Conservation (phyloP, 164 flowering plant genomes). For the Vitis rotundifolia region DNA sequence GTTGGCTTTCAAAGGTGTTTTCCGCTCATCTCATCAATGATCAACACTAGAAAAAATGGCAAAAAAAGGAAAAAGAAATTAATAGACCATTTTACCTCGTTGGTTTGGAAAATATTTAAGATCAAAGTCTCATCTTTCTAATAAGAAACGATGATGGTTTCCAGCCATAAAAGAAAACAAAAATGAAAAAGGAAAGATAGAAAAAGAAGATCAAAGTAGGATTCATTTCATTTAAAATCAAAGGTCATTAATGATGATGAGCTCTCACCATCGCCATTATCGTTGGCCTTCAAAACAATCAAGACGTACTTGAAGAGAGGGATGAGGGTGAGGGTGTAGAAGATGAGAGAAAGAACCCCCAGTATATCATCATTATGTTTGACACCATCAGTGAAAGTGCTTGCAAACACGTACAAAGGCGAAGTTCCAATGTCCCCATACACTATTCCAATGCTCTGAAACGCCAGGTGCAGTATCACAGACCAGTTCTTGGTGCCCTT, state of each 20-base stretch:
- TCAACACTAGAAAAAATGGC: no score
- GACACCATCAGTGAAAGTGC: conserved; percentile 26
- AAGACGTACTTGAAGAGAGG: conserved; percentile 36
- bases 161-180: no score
- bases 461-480: conserved; percentile 33
- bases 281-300: conserved; percentile 32
- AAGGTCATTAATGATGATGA: not conserved
- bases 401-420: conserved; percentile 30
- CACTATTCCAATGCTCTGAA: conserved; percentile 23
- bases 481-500: conserved; percentile 29
- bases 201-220: no score
- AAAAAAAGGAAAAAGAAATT: no score
- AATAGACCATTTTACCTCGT: no score
- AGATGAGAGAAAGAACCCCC: conserved; percentile 32
- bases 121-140: no score
- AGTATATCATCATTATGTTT: conserved; percentile 18
- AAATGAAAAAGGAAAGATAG: no score
- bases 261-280: conserved; percentile 37
- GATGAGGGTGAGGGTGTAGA: conserved; percentile 33
- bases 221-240: not conserved
- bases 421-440: conserved; percentile 44
- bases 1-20: no score
- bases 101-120: no score
- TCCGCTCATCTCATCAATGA: no score
- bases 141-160: no score